phyloP scores from a whole-genome alignment of 2,329 filamentous ascomycete species.

The Aspergillus japonicus region DNA sequence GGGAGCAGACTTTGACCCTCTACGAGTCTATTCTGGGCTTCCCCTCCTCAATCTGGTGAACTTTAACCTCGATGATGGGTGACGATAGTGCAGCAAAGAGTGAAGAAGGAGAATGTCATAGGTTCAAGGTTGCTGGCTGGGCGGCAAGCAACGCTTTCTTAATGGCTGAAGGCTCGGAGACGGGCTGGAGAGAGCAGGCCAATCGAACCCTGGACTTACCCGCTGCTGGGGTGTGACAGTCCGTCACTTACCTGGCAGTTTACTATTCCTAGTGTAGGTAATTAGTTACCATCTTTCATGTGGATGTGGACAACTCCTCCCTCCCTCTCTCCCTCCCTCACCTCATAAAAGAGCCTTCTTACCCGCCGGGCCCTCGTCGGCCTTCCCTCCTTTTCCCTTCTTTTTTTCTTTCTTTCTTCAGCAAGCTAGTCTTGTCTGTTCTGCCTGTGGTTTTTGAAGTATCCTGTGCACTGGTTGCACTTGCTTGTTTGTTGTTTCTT shows the following conservation, averaged over 20 bases:
- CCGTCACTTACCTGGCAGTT: no score
- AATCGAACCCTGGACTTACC: constrained; percentile 2
- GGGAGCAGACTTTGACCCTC: not conserved
- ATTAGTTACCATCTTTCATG: no score
- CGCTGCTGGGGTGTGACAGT: not conserved
- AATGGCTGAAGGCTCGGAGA: not conserved
- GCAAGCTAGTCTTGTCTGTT: constrained; percentile 56
- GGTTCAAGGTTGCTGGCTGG: not conserved
- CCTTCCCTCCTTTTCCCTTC: constrained; percentile 20
- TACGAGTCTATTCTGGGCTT: not conserved
- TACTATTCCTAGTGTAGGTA: not conserved
- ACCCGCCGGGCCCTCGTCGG: constrained; percentile 17
- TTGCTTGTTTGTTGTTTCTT: constrained; percentile 36
- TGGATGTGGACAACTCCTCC: no score
- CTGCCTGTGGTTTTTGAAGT: constrained; percentile 47
- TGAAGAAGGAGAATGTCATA: not conserved
- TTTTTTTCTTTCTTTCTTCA: constrained; percentile 54
- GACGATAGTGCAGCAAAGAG: not conserved
- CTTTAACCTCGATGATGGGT: constrained; percentile 1
- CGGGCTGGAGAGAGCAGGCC: not conserved
- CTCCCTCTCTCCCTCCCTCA: no score
- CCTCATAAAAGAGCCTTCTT: constrained; percentile 14
- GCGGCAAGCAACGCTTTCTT: not conserved
- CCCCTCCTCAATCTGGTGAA: not conserved
- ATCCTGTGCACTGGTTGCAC: constrained; percentile 44